Percentiles rank a stretch among this genome's conserved stretches.
Evolutionary conservation across 1,284 basidiomycete species (phyloP).

Genomic region (Ganoderma sinense): DNA sequence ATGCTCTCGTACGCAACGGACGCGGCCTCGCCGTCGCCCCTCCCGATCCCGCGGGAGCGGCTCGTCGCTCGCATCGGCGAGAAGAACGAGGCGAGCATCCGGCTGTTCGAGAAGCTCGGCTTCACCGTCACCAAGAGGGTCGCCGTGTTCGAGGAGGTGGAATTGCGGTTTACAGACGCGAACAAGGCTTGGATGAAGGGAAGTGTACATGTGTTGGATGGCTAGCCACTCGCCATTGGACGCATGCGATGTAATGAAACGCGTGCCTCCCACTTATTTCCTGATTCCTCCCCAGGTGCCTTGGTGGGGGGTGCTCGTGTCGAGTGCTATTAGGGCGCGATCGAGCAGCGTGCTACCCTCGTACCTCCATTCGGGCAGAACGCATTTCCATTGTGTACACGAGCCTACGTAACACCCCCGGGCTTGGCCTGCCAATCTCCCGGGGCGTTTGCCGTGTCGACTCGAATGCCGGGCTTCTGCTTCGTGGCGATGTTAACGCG

Average conservation of each 20-base stretch:
- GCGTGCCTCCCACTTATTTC: not conserved
- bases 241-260: no score
- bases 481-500: not conserved
- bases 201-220: conserved; percentile 7
- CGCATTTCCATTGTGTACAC: not conserved
- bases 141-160: conserved; percentile 78
- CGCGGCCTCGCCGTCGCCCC: conserved; percentile 35
- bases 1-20: conserved; percentile 69
- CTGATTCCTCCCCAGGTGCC: no score
- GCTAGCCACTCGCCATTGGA: not conserved
- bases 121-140: conserved; percentile 72
- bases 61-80: conserved; percentile 66
- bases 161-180: conserved; percentile 55
- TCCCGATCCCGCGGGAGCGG: conserved; percentile 46
- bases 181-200: conserved; percentile 24
- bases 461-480: not conserved
- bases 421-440: not conserved
- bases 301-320: no score
- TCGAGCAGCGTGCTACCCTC: not conserved
- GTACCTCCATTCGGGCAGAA: not conserved
- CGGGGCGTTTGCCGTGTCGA: not conserved
- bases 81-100: conserved; percentile 60
- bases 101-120: conserved; percentile 73
- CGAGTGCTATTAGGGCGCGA: not conserved
- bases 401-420: not conserved